Base-by-base conservation (phyloP, 495 filamentous ascomycete species). In the Podospora didyma region DNA sequence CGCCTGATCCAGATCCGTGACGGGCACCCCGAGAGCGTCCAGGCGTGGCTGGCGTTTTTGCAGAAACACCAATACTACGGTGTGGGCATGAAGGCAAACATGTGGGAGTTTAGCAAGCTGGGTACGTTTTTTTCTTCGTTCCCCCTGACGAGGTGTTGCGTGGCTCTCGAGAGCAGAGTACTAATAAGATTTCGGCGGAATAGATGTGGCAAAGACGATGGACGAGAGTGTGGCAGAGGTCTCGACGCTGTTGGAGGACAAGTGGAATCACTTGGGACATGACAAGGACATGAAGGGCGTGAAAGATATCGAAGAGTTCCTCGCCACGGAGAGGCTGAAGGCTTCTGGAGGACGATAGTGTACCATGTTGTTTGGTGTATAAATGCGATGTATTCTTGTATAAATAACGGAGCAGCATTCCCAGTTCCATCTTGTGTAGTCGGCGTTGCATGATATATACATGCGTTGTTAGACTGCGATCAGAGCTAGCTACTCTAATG, bases 21-120 rank as follows among this genome's bases (percentile, higher is more conserved):
- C 72, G 95, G 92, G 7, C 80, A 96, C 70, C 85, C 90, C 12
- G 90, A 96, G 71, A 84, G 82, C 3, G 91, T 98, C 35, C 86
- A 94, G 71, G 65, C 88, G 22, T 98, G 94, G 94, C 72, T 98
- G 45, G 92, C 89, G 12, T 97, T 94, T 59, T 69, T 98, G 60
- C 83, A 85, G 69, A 96, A 94, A 73, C 86, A 96, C 66, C 85
- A 88, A 14, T 96, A 93, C 68, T 89, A 95, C 67, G 94, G 95
- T 9, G 86, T 97, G 23, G 94, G 94, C 65, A 96, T 98, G 92
- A 98, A 98, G 79, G 93, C 95, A 22, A 97, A 98, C 66, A 80
- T 97, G 46, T 98, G 88, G 87, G 88, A 93, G 66, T 88, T 88
- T 75, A 84, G 88, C 62, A 82, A 80, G 55, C 66, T 96, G 28